phyloP scores from a whole-genome alignment of 106 monocot genomes.

The Amphibolis antarctica region DNA sequence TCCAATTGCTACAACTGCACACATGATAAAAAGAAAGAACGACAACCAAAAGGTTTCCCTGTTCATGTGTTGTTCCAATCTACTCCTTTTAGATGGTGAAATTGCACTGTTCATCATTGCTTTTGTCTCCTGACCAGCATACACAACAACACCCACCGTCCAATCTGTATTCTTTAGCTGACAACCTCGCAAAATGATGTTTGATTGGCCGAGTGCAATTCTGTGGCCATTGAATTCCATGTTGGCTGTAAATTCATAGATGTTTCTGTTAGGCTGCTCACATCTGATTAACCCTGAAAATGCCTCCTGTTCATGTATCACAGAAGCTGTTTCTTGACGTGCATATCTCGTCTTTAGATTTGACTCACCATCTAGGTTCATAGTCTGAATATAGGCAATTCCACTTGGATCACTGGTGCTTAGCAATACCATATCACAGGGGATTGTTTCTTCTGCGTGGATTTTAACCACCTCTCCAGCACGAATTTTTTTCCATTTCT shows the following conservation, averaged over 20 bases:
- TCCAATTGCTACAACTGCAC: conserved; percentile 86
- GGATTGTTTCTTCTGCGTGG: conserved; percentile 65
- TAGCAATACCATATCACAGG: conserved; percentile 88
- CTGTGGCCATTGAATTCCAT: conserved; percentile 79
- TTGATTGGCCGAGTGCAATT: conserved; percentile 86
- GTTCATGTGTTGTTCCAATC: conserved; percentile 89
- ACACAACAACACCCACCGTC: conserved; percentile 88
- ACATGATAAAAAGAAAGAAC: conserved; percentile 73
- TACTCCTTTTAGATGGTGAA: conserved; percentile 94
- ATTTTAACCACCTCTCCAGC: conserved; percentile 93
- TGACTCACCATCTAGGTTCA: conserved; percentile 99
- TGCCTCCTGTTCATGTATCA: conserved; percentile 37
- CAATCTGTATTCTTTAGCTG: conserved; percentile 93
- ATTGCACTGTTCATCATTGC: conserved; percentile 95
- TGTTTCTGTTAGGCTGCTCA: conserved; percentile 96
- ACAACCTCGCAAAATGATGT: conserved; percentile 90
- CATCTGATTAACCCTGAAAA: conserved; percentile 76
- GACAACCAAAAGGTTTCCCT: conserved; percentile 96
- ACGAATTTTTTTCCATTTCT: conserved; percentile 80
- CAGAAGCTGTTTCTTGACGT: conserved; percentile 62
- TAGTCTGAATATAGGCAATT: conserved; percentile 94
- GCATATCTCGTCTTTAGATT: conserved; percentile 96
- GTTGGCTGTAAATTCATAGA: conserved; percentile 87
- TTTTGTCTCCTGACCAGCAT: conserved; percentile 99
- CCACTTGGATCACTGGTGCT: conserved; percentile 92